phyloP scores from a whole-genome alignment of 2,329 filamentous ascomycete species.

The Dendrostoma leiphaemia region DNA sequence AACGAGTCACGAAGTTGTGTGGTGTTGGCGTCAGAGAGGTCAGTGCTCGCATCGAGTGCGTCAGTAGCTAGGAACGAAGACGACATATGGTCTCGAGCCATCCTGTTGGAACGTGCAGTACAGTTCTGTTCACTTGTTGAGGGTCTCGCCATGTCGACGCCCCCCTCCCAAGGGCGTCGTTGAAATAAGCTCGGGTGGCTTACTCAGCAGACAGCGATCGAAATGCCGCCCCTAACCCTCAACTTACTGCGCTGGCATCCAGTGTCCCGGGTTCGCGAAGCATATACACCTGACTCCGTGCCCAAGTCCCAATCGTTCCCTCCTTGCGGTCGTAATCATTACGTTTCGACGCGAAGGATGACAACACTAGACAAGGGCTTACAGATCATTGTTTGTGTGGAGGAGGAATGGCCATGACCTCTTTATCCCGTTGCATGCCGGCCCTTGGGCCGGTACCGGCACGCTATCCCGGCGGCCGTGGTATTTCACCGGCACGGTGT shows the following conservation, averaged over 20 bases:
- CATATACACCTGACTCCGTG: not conserved
- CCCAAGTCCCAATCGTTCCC: not conserved
- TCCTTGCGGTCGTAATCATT: not conserved
- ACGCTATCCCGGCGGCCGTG: not conserved
- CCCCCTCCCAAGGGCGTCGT: too few relatives aligned
- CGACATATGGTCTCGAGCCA: too few relatives aligned
- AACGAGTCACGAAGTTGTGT: too few relatives aligned
- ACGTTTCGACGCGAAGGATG: not conserved
- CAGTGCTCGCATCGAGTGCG: too few relatives aligned
- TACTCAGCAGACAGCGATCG: not conserved
- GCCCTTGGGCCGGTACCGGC: not conserved
- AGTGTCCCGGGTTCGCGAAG: too few relatives aligned
- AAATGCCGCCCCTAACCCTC: not conserved
- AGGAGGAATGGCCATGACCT: not conserved
- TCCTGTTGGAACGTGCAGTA: too few relatives aligned
- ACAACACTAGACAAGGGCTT: not conserved
- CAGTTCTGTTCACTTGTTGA: too few relatives aligned
- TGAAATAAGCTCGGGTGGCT: too few relatives aligned
- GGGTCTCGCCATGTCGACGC: too few relatives aligned
- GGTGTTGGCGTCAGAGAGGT: too few relatives aligned
- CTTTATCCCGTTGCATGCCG: not conserved
- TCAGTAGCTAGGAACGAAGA: too few relatives aligned
- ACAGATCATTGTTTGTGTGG: not conserved
- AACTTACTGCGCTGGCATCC: not conserved
- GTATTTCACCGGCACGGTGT: not conserved